A percentile compares a stretch with the other conserved stretches of the same genome.
Evolutionary conservation across 345 rosid species (phyloP).

Genomic region (Erucastrum elatum): DNA sequence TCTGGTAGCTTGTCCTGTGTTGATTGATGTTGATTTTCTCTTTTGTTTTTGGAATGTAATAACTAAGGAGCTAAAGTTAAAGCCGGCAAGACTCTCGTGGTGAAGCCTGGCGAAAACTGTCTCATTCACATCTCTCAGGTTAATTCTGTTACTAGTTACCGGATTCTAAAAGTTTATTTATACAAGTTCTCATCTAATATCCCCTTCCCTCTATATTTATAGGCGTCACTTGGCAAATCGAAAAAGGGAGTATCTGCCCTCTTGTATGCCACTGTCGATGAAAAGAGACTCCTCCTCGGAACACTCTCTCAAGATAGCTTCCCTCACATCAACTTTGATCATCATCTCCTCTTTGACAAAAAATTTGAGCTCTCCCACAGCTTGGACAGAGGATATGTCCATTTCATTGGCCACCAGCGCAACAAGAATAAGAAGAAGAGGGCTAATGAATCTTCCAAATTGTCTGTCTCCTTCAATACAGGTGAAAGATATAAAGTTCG

Average conservation of each 20-base stretch:
- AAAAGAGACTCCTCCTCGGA: neutral
- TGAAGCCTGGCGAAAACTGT: neutral
- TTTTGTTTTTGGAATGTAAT: neutral
- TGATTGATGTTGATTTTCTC: neutral
- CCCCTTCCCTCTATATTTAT: neutral
- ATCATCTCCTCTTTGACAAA: neutral
- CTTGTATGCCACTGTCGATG: neutral
- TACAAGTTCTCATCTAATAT: neutral
- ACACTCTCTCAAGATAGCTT: neutral
- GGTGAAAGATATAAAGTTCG: no score
- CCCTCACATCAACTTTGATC: neutral
- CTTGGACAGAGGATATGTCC: neutral
- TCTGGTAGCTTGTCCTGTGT: neutral
- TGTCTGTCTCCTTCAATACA: neutral
- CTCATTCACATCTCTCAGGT: neutral
- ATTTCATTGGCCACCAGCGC: neutral
- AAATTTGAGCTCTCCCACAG: neutral
- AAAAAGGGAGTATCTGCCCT: neutral
- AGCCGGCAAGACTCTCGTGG: neutral
- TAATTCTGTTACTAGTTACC: neutral
- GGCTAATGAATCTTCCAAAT: neutral
- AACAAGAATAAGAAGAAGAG: neutral
- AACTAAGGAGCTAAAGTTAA: neutral
- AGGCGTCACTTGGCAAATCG: neutral
- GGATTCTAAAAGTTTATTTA: neutral